Evolutionary conservation across 2,329 filamentous ascomycete species (phyloP).

Genomic region (Aspergillus sp.): DNA sequence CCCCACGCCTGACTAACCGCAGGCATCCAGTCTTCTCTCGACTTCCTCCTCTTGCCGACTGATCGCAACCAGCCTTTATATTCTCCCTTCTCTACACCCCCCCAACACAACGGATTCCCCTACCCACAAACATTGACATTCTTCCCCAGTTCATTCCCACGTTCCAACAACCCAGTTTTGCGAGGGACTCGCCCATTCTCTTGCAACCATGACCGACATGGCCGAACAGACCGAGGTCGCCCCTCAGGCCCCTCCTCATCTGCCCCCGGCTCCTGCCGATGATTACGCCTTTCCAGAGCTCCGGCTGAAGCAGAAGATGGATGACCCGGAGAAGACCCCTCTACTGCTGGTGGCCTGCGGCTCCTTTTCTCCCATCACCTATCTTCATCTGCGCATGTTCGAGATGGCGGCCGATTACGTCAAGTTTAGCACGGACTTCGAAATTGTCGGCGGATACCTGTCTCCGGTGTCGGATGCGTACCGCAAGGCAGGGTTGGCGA

Average conservation of each 20-base stretch:
- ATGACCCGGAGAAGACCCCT: slow-evolving; percentile 49
- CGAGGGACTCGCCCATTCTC: neutral
- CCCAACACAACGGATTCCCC: neutral
- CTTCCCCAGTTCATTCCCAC: neutral
- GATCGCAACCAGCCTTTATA: neutral
- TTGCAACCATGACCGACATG: slow-evolving; percentile 30
- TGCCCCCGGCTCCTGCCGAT: slow-evolving; percentile 33
- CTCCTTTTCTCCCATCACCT: slow-evolving; percentile 63
- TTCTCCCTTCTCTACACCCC: neutral
- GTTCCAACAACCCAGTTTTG: neutral
- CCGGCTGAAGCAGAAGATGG: slow-evolving; percentile 47
- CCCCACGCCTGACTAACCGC: slow-evolving; percentile 10
- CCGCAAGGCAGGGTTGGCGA: slow-evolving; percentile 77
- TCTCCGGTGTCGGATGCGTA: slow-evolving; percentile 75
- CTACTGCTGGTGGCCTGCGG: slow-evolving; percentile 51
- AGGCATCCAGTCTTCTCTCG: slow-evolving; percentile 2
- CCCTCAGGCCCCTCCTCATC: slow-evolving; percentile 21
- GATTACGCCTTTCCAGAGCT: slow-evolving; percentile 47
- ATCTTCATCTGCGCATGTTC: slow-evolving; percentile 75
- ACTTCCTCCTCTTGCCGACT: neutral
- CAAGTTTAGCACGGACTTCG: slow-evolving; percentile 72
- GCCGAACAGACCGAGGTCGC: slow-evolving; percentile 30
- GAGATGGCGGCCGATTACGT: slow-evolving; percentile 82
- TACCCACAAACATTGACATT: neutral
- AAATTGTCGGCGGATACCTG: slow-evolving; percentile 82